A percentile compares a stretch with the other conserved stretches of the same genome.
phyloP scores from a whole-genome alignment of 441 rosid species.

The Flueggea neowawraea region DNA sequence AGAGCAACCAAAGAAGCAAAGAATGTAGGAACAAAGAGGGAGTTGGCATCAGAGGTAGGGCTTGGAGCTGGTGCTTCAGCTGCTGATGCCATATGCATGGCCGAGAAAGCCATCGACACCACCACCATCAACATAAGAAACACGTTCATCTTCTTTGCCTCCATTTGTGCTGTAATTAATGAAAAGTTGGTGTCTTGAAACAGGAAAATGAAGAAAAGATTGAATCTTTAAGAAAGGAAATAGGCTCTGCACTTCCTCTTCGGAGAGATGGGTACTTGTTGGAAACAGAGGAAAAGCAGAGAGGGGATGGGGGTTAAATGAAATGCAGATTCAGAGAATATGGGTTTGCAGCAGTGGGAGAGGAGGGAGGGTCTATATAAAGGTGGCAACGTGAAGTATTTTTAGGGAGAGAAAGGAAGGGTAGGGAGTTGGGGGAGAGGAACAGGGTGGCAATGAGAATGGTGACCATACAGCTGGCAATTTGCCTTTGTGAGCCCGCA shows the following conservation, averaged over 20 bases:
- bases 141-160: slow-evolving; percentile 57
- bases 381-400: no score
- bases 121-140: slow-evolving; percentile 41
- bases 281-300: no score
- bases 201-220: neutral
- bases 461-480: slow-evolving; percentile 34
- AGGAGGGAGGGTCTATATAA: no score
- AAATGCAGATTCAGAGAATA: no score
- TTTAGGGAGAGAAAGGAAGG: no score
- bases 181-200: neutral
- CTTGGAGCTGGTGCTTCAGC: slow-evolving; percentile 65
- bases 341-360: no score
- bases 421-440: no score
- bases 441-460: neutral
- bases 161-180: slow-evolving; percentile 31
- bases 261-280: no score
- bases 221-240: neutral
- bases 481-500: slow-evolving; percentile 3
- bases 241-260: no score
- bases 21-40: slow-evolving; percentile 47
- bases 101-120: slow-evolving; percentile 38
- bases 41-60: slow-evolving; percentile 54
- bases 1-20: slow-evolving; percentile 51
- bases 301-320: no score
- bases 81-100: slow-evolving; percentile 41